Base-by-base conservation (phyloP, 2,329 filamentous ascomycete species). In the Monilinia vaccinii-corymbosi region DNA sequence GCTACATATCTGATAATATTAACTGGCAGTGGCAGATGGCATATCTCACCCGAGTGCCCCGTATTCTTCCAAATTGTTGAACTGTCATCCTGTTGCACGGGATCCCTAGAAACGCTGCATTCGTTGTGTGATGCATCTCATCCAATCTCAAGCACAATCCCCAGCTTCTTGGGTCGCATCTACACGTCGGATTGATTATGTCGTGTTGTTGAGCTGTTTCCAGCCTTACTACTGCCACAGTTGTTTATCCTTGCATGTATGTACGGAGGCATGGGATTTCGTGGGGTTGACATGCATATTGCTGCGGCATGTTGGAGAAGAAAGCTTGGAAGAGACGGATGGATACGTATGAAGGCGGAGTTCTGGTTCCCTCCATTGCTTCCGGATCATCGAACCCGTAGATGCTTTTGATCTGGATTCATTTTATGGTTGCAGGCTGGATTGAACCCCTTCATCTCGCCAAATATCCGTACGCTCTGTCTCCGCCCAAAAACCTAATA, bases 221-320 rank as follows among this genome's bases (percentile, higher is more conserved):
- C 57, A 59, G 57, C 57, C 57, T 55, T 55, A 59, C 49, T 59
- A 55, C 56, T 53, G 56, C 32, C 46, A 42, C 21, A 38, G 31
- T 31, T 21, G 23, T 44, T 25, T 53, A 59, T 46, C 57, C 57
- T 59, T 53, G 49, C 40, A 53, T 55, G n/a, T n/a, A 50, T 36
- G 45, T 32, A 23, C 16, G 44, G 55, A 59, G 38, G 57, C 49
- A 59, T 51, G 51, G 51, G 45, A 44, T 55, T 55, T 55, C 51
- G 38, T 55, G 51, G 51, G 51, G 51, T 55, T 44, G 38, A 44
- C 51, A 44, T 28, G 38, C 28, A 55, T 55, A 23, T 16, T 34
- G 9, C n/a, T n/a, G n/a, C n/a, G n/a, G n/a, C 32, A 31, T 32
- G 40, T 31, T 42, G 50, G 23, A 52, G 50, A 28, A 44, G n/a